Base-by-base conservation (phyloP, 495 filamentous ascomycete species). In the Penicillium silybi region DNA sequence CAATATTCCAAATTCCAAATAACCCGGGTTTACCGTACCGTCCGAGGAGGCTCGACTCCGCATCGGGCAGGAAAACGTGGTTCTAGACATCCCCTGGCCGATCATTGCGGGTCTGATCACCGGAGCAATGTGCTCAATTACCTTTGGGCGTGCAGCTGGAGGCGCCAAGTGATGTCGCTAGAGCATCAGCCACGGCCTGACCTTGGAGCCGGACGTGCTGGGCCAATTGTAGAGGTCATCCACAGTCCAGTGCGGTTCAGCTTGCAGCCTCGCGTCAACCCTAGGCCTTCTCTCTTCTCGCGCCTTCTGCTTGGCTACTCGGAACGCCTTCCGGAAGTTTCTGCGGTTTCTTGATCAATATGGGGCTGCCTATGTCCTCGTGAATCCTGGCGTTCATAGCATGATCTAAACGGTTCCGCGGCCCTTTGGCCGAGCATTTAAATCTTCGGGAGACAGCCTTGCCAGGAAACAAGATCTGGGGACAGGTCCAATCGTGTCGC, bases 31-130 rank as follows among this genome's bases (percentile, higher is more conserved):
- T 3, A 23, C 22, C 22, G 22, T 3, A 23, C 2, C 22, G 22
- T 23, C 22, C 22, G 22, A 23, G 22, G 22, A 23, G 22, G 22
- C 18, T 16, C 37, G 2, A 19, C 37, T 39, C 37, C 37, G n/a
- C 37, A 19, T 39, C 5, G 9, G 22, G 22, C 2, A 19, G 16
- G 37, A 19, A 39, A 39, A 39, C 16, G 37, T 39, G n/a, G 37
- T 46, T 52, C 34, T 41, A 41, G 42, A 46, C 50, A 40, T 23
- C 15, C 35, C 20, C 15, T 29, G 51, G 51, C 20, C 51, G 51
- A 54, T 54, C 51, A 35, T 27, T 47, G 39, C 44, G 38, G 44
- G 34, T 48, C 45, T 18, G 9, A 35, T 19, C 4, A 38, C 11
- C 34, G 25, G 18, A 7, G 37, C 37, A 7, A 16, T 18, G 6